These are phyloP conservation scores for Mycena citricolor DNA, from an alignment of 1,284 basidiomycete species.

Conservation along the genomic window DNA sequence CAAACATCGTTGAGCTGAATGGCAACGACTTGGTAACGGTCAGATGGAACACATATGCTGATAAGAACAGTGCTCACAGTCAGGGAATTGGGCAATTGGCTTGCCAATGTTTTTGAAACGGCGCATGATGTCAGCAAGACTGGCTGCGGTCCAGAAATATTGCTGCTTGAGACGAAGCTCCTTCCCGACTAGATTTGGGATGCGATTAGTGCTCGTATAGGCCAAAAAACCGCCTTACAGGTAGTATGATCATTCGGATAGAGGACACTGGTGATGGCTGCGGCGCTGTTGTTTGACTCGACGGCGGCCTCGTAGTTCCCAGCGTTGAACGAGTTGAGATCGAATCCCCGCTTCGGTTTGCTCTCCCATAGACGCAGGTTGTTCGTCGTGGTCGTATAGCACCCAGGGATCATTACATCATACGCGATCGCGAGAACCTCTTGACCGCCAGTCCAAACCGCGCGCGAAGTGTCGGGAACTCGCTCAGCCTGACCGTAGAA, in stretches of 20 bases:
- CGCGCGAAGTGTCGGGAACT: conserved; percentile 58
- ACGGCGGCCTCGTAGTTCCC: conserved; percentile 90
- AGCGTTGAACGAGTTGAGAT: conserved; percentile 89
- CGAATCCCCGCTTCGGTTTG: conserved; percentile 89
- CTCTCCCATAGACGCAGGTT: conserved; percentile 81
- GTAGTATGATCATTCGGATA: conserved; percentile 83
- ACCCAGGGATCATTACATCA: conserved; percentile 88
- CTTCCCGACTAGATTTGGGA: conserved; percentile 74
- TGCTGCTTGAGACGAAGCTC: conserved; percentile 92
- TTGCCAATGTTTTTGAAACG: conserved; percentile 81
- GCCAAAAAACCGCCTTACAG: conserved; percentile 41
- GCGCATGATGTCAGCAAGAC: conserved; percentile 82
- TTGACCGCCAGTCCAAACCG: conserved; percentile 84
- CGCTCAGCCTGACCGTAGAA: conserved; percentile 85
- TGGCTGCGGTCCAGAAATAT: conserved; percentile 90
- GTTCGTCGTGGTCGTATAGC: conserved; percentile 74
- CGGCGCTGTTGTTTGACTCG: conserved; percentile 82
- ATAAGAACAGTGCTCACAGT: conserved; percentile 50
- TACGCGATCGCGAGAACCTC: conserved; percentile 90
- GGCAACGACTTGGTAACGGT: conserved; percentile 58
- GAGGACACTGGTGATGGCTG: conserved; percentile 87
- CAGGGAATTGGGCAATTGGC: conserved; percentile 73
- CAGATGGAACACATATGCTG: not conserved
- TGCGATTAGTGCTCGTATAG: conserved; percentile 2
- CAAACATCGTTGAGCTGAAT: conserved; percentile 87